Evolutionary conservation across 2,329 filamentous ascomycete species (phyloP), one percentile per base, ranked within the genome.

Genomic region (Penicillium sp.): DNA sequence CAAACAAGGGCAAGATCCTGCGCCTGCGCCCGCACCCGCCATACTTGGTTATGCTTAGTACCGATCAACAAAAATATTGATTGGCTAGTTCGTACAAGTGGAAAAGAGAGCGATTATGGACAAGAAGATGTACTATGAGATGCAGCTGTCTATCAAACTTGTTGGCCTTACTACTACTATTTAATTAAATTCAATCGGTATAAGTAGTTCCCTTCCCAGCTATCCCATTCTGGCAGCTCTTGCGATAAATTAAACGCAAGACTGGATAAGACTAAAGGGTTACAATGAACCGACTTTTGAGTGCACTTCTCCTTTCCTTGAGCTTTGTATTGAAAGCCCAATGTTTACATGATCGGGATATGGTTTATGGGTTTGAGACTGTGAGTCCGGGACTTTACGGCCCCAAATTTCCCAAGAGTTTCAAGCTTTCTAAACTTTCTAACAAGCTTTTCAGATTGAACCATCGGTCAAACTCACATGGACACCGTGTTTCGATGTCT

Each of bases 401-500:
- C 16, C n/a, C 6, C n/a, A 34, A 13, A 37, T 37, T 37, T 7
- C 34, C 34, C 33, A n/a, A 34, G n/a, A n/a, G 6, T 21, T 37
- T 37, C 9, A 37, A 37, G 9, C 3, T 40, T 48, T 45, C 48
- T 10, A 10, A 45, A 42, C 13, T 28, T 43, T 33, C 51, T 57
- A 39, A 59, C 44, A 9, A 54, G 43, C 5, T 28, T 49, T 50
- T 29, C 50, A 59, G 56, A 59, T 59, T 40, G 31, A 50, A 40
- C 50, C 56, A 52, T 57, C 54, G 36, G 33, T 51, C 43, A 57
- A 52, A 34, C 56, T 59, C 43, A 59, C 31, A 31, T 59, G 56
- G 56, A 52, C 46, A 28, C 51, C 56, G 49, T 59, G 56, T 36
- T 59, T 56, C 42, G 28, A 59, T 52, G 24, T 18, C 24, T 59